Percentiles rank a stretch among this genome's conserved stretches.
phyloP scores from a whole-genome alignment of 345 rosid species.

The Acer negundo region DNA sequence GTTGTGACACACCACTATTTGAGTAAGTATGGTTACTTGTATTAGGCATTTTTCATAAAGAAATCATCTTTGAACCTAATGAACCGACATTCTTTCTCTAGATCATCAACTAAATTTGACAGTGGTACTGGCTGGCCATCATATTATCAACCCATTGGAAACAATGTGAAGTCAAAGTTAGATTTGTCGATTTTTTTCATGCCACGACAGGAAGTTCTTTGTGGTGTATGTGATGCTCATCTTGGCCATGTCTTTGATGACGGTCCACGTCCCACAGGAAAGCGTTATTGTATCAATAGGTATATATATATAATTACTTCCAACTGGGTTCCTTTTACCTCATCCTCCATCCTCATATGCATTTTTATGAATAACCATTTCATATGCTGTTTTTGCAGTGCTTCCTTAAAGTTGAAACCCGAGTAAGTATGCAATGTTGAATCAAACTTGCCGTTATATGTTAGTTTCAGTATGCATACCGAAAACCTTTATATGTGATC shows the following conservation, averaged over 20 bases:
- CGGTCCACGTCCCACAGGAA: conserved; percentile 85
- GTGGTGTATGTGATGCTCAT: conserved; percentile 73
- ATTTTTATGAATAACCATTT: background rate
- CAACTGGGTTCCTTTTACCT: background rate
- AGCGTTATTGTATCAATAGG: conserved; percentile 92
- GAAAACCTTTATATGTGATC: background rate
- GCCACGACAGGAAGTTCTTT: conserved; percentile 85
- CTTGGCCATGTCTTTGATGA: conserved; percentile 91
- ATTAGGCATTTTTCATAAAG: background rate
- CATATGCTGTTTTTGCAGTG: conserved; percentile 37
- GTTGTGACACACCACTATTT: conserved; percentile 79
- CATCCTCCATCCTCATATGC: no score
- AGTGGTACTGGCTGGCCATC: conserved; percentile 99
- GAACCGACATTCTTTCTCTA: conserved; percentile 27
- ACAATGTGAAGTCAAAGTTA: conserved; percentile 66
- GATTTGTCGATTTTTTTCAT: conserved; percentile 83
- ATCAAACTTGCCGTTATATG: no score
- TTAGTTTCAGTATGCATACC: background rate
- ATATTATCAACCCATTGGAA: conserved; percentile 68
- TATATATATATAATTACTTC: conserved; percentile 24
- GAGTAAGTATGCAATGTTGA: conserved; percentile 17
- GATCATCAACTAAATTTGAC: conserved; percentile 91
- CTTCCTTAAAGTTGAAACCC: conserved; percentile 45
- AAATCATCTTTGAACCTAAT: conserved; percentile 1
- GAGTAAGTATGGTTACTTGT: conserved; percentile 47